Percentiles rank a stretch among this genome's conserved stretches.
These are phyloP conservation scores for Penicillium digitatum DNA, from an alignment of 2,329 filamentous ascomycete species.

Conservation along the genomic window DNA sequence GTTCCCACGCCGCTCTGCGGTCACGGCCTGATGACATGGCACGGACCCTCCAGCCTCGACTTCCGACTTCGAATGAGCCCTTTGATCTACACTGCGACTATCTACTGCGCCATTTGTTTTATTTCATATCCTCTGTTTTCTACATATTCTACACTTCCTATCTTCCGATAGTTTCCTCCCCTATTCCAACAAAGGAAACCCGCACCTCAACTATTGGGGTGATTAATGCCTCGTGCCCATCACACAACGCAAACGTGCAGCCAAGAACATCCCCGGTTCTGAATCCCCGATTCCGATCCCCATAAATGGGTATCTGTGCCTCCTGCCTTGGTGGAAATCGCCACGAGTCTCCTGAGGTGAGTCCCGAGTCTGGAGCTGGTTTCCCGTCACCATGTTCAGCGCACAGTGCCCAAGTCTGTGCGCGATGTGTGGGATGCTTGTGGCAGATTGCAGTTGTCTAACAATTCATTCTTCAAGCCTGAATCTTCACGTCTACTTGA, in stretches of 20 bases:
- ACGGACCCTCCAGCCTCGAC: constrained; percentile 22
- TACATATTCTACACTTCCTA: constrained; percentile 18
- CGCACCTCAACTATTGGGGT: constrained; percentile 14
- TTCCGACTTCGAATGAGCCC: not conserved
- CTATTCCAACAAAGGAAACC: constrained; percentile 1
- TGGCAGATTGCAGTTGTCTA: constrained; percentile 8
- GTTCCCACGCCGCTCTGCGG: constrained; percentile 17
- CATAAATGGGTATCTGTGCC: constrained; percentile 44
- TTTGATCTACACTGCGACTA: constrained; percentile 4
- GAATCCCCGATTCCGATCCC: not conserved
- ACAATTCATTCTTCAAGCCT: constrained; percentile 21
- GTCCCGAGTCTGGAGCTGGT: constrained; percentile 1
- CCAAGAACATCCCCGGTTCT: not conserved
- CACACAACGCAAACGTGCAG: constrained; percentile 15
- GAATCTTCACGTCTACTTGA: constrained; percentile 46
- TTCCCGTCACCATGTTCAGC: constrained; percentile 7
- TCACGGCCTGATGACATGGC: constrained; percentile 24
- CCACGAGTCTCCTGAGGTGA: constrained; percentile 38
- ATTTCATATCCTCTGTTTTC: not conserved
- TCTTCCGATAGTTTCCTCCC: not conserved
- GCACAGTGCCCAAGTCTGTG: constrained; percentile 14
- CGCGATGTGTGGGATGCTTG: constrained; percentile 4
- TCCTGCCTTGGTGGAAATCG: constrained; percentile 43
- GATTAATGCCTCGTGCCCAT: constrained; percentile 21
- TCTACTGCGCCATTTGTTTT: constrained; percentile 9